Base-by-base conservation (phyloP, 2,329 filamentous ascomycete genomes). In the Penicillium crustosum region DNA sequence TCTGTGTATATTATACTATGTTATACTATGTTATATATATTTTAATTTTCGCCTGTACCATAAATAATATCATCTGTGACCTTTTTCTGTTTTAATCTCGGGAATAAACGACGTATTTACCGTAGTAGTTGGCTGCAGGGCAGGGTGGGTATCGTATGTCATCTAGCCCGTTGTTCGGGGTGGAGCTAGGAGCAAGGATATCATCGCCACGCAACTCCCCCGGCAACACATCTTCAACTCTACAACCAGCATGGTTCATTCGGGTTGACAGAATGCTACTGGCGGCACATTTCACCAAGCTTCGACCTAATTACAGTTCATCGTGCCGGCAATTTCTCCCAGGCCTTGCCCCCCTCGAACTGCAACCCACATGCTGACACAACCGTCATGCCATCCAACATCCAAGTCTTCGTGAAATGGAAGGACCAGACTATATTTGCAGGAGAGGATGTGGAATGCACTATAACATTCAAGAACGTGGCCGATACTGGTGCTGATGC, bases 401-500 rank as follows among this genome's bases (percentile, higher is more conserved):
- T 99, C 74, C 90, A 93, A 75, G 93, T 97, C 77, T 96, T 93
- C 75, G 91, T 99, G 75, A 88, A 89, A 79, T 99, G 93, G 90
- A 89, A 91, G 75, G 90, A 96, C 73, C 88, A 93, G 75, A 93
- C 90, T 61, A 91, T 99, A 69, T 99, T 97, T 78, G 91, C 94
- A 57, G 94, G 94, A 76, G 94, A 99, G 81, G 89, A 96, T 71
- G 85, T 97, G 71, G 90, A 93, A 78, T 97, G 94, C 78, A 92
- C 88, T 66, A 96, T 99, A 75, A 97, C 91, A 50, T 99, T 99
- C 79, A 93, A 89, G 78, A 99, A 99, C 74, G 83, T 93, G 49
- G 80, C 83, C 31, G 75, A 83, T 49, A 78, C 66, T 59, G 65
- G 63, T 54, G 67, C 68, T 44, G 70, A 76, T 31, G 56, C 71